Evolutionary conservation across 1,139 yeast species (phyloP).

Genomic region (Spathaspora sp.): DNA sequence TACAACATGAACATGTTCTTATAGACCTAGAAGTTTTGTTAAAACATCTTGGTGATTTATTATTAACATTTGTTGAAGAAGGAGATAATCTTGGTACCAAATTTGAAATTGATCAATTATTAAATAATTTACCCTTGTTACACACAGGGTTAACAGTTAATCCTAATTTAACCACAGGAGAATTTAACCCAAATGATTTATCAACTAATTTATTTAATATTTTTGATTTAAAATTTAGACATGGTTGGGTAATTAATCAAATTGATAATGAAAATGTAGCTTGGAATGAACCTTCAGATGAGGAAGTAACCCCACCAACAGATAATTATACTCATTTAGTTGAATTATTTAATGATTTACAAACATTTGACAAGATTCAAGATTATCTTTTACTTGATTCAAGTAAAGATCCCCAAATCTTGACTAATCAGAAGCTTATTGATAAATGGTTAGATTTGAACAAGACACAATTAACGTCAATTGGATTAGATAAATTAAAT

Average conservation of each 20-base stretch:
- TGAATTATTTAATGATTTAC: slow-evolving; percentile 25
- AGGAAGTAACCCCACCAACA: neutral
- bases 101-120: slow-evolving; percentile 34
- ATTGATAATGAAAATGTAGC: slow-evolving; percentile 19
- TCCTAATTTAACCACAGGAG: slow-evolving; percentile 63
- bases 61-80: slow-evolving; percentile 23
- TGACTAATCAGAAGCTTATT: slow-evolving; percentile 19
- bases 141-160: slow-evolving; percentile 75
- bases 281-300: slow-evolving; percentile 9
- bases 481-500: slow-evolving; percentile 54
- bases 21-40: slow-evolving; percentile 35
- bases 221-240: slow-evolving; percentile 44
- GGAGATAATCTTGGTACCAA: slow-evolving; percentile 7
- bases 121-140: slow-evolving; percentile 58
- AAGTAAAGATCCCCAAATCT: slow-evolving; percentile 9
- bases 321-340: slow-evolving; percentile 22
- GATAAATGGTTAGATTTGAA: slow-evolving; percentile 49
- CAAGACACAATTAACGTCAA: slow-evolving; percentile 68
- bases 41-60: slow-evolving; percentile 46
- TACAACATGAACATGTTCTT: slow-evolving; percentile 19
- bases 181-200: slow-evolving; percentile 47
- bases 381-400: slow-evolving; percentile 28
- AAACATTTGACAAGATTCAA: slow-evolving; percentile 48
- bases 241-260: slow-evolving; percentile 50
- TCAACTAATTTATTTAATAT: slow-evolving; percentile 35